Conservation (phyloP, 2,329 filamentous ascomycete genomes). For the Fusarium siculi region DNA sequence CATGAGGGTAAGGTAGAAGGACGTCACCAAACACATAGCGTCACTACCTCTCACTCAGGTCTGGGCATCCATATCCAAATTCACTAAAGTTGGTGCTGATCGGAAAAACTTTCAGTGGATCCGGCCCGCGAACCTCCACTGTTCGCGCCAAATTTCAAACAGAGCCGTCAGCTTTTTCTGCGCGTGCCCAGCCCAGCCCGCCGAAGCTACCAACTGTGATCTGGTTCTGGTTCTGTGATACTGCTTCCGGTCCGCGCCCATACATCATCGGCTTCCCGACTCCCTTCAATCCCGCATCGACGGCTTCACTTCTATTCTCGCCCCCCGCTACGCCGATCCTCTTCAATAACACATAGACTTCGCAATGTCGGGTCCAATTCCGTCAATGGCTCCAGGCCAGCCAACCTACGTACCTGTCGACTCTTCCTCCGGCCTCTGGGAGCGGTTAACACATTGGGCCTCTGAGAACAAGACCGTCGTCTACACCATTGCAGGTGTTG, state of each 20-base stretch:
- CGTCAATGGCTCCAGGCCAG: slow-evolving; percentile 59
- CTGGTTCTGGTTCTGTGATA: slow-evolving; percentile 31
- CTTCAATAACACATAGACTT: slow-evolving; percentile 40
- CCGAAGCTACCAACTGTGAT: slow-evolving; percentile 42
- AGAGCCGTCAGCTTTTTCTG: slow-evolving; percentile 49
- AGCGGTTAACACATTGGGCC: slow-evolving; percentile 89
- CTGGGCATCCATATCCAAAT: slow-evolving; percentile 2
- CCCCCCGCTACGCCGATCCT: slow-evolving; percentile 29
- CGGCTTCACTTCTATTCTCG: slow-evolving; percentile 42
- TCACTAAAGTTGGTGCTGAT: slow-evolving; percentile 21
- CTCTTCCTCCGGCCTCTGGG: slow-evolving; percentile 80
- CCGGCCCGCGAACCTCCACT: slow-evolving; percentile 28
- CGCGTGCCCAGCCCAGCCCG: slow-evolving; percentile 46
- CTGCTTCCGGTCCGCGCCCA: slow-evolving; percentile 38
- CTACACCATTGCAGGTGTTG: slow-evolving; percentile 95
- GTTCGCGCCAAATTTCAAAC: slow-evolving; percentile 47
- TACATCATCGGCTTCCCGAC: slow-evolving; percentile 49
- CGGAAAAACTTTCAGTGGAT: slow-evolving; percentile 47
- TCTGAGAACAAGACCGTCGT: slow-evolving; percentile 95
- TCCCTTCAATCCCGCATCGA: slow-evolving; percentile 40
- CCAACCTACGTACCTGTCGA: slow-evolving; percentile 61
- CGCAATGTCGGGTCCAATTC: slow-evolving; percentile 58
- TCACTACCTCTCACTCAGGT: neutral
- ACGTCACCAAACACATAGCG: slow-evolving; percentile 13
- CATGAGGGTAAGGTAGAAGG: neutral